Base-by-base conservation (phyloP, 2,329 filamentous ascomycete species). In the Alternaria solani region DNA sequence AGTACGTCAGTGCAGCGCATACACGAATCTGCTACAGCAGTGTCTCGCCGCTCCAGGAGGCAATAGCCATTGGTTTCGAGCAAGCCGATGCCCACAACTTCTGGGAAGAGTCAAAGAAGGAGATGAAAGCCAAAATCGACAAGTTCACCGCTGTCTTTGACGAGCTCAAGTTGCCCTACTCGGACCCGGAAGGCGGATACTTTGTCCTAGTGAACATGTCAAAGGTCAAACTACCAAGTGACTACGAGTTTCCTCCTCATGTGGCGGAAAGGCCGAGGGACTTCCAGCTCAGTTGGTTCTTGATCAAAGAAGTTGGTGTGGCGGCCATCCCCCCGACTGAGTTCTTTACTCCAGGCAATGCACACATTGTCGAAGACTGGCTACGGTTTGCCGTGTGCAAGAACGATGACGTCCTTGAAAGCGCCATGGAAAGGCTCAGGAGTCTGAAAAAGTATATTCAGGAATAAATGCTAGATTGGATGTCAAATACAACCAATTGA, bases 311-410 rank as follows among this genome's bases (percentile, higher is more conserved):
- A 82, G 84, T 99, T 20, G 95, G 95, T 9, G 93, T 99, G 28
- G 95, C 95, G 3, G 94, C 94, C 8, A 97, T 99, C 64, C 95
- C 95, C 18, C 95, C 95, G 0, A 97, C 94, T 0, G 95, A 99
- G 79, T 99, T 99, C 79, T 98, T 97, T 78, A 97, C 94, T 0
- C 89, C 92, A 18, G 82, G 80, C 43, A 97, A 97, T 74, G 88
- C 91, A 28, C 88, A 91, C 71, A 88, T 97, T 69, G 95, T 92
- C 0, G 92, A 97, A 83, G 91, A 98, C 72, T 99, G 96, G 81
- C 85, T 99, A 73, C 86, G 95, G 25, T 98, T 98, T 76, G 95
- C 95, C 0, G 93, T 99, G 1, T 99, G 95, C 83, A 99, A 99
- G 84, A 88, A 94, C 34, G 93, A 99, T 74, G 87, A 92, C 43